Base-by-base conservation (phyloP, 768 basidiomycete genomes). In the Mycena metata region DNA sequence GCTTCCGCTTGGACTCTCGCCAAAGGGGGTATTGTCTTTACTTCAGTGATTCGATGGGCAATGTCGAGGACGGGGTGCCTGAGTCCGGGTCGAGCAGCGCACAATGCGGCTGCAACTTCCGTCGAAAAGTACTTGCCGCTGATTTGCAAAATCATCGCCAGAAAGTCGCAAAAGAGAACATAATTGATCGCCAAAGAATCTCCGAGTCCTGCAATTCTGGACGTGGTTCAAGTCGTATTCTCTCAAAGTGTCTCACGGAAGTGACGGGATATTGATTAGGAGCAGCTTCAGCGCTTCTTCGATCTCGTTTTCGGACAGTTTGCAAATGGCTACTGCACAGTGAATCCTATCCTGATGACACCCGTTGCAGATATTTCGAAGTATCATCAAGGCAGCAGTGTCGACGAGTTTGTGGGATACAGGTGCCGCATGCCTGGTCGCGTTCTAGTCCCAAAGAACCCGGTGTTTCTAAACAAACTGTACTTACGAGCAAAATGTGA, bases 1-100 rank as follows among this genome's bases (percentile, higher is more conserved):
- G 39, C 39, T 39, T 39, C 39, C 9, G 52, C 30, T 64, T 57
- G 45, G 1, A 64, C 19, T 45, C 23, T 36, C 36, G 63, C 35
- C 24, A 55, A 23, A 17, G 54, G 54, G 11, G 23, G 11, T 16
- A 56, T 24, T n/a, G 39, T 19, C 43, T 23, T 55, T 15, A 11
- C 2, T 35, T 45, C 35, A 15, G 39, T 13, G 2, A 55, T 52
- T 24, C 55, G 21, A 5, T 23, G 10, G 17, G 51, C 17, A 36
- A 56, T 6, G 16, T 21, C 15, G 2, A 62, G 4, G 33, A 62
- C 4, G 19, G 39, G 47, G 42, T 61, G 51, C 5, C 5, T 17
- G 10, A 19, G 23, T 13, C 1, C 21, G 2, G 21, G 45, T 7
- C 6, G 26, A 12, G n/a, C 16, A n/a, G 11, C 39, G 17, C 19